Evolutionary conservation across 208 protist species (phyloP).

Genomic region (Leishmania tarentolae): DNA sequence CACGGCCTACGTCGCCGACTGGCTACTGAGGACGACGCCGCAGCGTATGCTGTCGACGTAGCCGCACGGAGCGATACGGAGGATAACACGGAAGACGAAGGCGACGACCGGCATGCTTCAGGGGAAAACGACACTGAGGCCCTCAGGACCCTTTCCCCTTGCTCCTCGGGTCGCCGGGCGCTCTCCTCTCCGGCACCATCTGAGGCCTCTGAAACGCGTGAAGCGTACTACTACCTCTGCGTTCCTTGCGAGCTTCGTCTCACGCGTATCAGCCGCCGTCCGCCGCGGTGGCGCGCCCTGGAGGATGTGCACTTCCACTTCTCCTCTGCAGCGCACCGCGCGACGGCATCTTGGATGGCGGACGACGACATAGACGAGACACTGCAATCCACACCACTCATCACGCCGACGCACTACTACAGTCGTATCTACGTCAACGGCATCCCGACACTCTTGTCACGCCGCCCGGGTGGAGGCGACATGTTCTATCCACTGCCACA

Average conservation of each 20-base stretch:
- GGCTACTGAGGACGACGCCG: slow-evolving; percentile 35
- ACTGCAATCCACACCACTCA: slow-evolving; percentile 36
- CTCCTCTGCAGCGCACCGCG: slow-evolving; percentile 71
- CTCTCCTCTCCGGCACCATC: neutral
- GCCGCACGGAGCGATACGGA: slow-evolving; percentile 1
- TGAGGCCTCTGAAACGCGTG: slow-evolving; percentile 30
- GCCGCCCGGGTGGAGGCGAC: slow-evolving; percentile 76
- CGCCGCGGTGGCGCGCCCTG: slow-evolving; percentile 59
- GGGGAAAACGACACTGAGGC: neutral
- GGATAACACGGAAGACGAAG: neutral
- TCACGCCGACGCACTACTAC: slow-evolving; percentile 34
- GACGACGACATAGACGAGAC: slow-evolving; percentile 78
- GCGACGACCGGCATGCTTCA: neutral
- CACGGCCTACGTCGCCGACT: slow-evolving; percentile 80
- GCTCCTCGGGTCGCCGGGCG: neutral
- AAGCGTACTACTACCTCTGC: slow-evolving; percentile 86
- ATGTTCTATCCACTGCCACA: slow-evolving; percentile 87
- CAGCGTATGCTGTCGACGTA: slow-evolving; percentile 25
- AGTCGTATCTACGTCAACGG: slow-evolving; percentile 82
- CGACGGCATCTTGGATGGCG: slow-evolving; percentile 70
- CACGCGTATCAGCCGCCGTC: slow-evolving; percentile 32
- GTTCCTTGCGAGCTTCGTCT: slow-evolving; percentile 80
- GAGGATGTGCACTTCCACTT: slow-evolving; percentile 88
- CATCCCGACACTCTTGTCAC: slow-evolving; percentile 68
- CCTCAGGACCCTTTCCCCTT: neutral